These are phyloP conservation scores for Obelidium mucronatum DNA, from an alignment of 192 early-diverging fungal species.

Conservation along the genomic window DNA sequence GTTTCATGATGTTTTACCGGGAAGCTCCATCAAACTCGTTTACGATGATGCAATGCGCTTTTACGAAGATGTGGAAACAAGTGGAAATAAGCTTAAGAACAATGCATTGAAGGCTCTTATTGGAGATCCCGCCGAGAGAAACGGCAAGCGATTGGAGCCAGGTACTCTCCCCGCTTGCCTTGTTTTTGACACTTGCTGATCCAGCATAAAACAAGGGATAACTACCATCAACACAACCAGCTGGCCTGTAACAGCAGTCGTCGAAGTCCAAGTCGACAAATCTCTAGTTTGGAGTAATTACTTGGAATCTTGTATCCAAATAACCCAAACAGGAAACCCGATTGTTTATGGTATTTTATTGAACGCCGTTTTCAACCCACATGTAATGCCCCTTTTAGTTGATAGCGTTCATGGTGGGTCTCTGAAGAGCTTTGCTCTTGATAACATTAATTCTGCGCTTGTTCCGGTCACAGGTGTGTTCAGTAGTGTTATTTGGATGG, in stretches of 20 bases:
- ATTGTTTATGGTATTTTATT: slow-evolving; percentile 27
- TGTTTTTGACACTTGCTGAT: no score
- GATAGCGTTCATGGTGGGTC: slow-evolving; percentile 7
- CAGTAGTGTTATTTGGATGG: no score
- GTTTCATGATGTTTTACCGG: slow-evolving; percentile 98
- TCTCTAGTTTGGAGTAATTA: slow-evolving; percentile 8
- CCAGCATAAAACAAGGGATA: no score
- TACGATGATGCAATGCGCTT: slow-evolving; percentile 81
- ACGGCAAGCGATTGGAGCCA: background rate
- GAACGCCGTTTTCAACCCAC: no score
- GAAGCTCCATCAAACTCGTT: slow-evolving; percentile 88
- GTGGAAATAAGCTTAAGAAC: slow-evolving; percentile 43
- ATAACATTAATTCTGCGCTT: slow-evolving; percentile 30
- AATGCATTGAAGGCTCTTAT: slow-evolving; percentile 30
- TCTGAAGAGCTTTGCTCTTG: slow-evolving; percentile 6
- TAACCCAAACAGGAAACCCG: slow-evolving; percentile 19
- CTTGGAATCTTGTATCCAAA: slow-evolving; percentile 21
- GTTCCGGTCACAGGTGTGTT: slow-evolving; percentile 28
- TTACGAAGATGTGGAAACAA: slow-evolving; percentile 53
- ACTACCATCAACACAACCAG: slow-evolving; percentile 50
- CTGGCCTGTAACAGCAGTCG: slow-evolving; percentile 37
- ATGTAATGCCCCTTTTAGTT: no score
- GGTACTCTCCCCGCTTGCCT: background rate
- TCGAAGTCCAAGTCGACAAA: slow-evolving; percentile 31
- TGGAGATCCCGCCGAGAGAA: background rate